Base-by-base conservation (phyloP, 1,284 basidiomycete species). In the Marasmius fiardii region DNA sequence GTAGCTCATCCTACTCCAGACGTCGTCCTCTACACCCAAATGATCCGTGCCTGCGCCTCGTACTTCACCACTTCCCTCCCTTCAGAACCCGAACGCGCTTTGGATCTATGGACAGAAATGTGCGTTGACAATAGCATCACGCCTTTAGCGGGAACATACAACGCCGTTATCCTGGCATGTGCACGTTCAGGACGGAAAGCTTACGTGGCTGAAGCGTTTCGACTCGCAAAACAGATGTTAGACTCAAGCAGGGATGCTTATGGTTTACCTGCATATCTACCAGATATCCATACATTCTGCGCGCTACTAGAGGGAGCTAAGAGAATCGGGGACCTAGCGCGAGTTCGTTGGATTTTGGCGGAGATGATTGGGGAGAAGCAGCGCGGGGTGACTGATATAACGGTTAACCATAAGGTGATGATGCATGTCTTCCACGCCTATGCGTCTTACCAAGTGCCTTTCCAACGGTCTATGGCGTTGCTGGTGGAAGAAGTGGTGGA, bases 41-140 rank as follows among this genome's bases (percentile, higher is more conserved):
- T 99, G 93, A 95, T 99, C 63, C 79, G 82, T 1, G 90, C 92
- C 0, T 98, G 96, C 62, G 89, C 88, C 0, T 75, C 71, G 3
- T 75, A 78, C 0, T 75, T 79, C 7, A 69, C 72, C 14, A 67
- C 73, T 10, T 67, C 73, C 2, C 69, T 69, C 41, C 64, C 70
- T 34, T 83, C 88, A 1, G 90, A 96, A 63, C 91, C 93, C 0
- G 93, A 97, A 67, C 86, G 93, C 39, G 96, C 96, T 0, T 76
- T 97, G 44, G 96, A 99, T 68, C 77, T 99, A 1, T 97, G 93
- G 82, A 85, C 83, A 23, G 96, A 99, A 69, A 95, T 99, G 93
- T 85, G 83, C 2, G 76, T 86, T 1, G 85, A 88, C 60, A 78
- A 83, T 51, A 61, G 73, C 10, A 74, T 93, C 2, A 58, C 71